phyloP scores from a whole-genome alignment of 768 basidiomycete genomes.

The Mycena leptocephala region DNA sequence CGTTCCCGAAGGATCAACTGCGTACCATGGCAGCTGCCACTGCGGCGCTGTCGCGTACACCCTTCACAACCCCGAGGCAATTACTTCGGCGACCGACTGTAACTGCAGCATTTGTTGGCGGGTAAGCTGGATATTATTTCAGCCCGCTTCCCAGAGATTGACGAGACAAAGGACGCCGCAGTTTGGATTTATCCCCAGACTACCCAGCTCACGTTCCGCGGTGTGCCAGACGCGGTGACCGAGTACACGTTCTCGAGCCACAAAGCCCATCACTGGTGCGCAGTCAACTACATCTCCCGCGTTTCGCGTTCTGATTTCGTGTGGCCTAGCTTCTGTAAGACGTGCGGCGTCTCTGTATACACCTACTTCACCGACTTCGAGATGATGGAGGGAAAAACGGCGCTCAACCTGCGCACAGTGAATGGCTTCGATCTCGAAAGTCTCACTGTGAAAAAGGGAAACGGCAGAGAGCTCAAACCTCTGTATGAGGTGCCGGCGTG shows the following conservation, averaged over 20 bases:
- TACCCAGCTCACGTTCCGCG: slow-evolving; percentile 1
- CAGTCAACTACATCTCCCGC: neutral
- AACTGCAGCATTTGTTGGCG: slow-evolving; percentile 33
- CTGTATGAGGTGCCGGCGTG: slow-evolving; percentile 16
- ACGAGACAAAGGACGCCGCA: slow-evolving; percentile 1
- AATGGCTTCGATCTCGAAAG: slow-evolving; percentile 2
- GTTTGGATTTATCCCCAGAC: slow-evolving; percentile 6
- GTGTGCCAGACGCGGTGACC: neutral
- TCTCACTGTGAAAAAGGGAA: neutral
- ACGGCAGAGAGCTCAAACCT: slow-evolving; percentile 5
- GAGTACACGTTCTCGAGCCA: slow-evolving; percentile 5
- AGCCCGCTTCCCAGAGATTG: neutral
- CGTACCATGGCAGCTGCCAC: slow-evolving; percentile 29
- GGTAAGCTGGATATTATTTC: slow-evolving; percentile 13
- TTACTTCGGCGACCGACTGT: slow-evolving; percentile 6
- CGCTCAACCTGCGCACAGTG: slow-evolving; percentile 10
- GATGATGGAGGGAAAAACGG: neutral
- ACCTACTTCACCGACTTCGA: neutral
- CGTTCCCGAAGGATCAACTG: slow-evolving; percentile 6
- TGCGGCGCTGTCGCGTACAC: slow-evolving; percentile 28
- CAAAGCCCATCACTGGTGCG: slow-evolving; percentile 4
- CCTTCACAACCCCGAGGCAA: slow-evolving; percentile 5
- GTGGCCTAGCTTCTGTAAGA: slow-evolving; percentile 17
- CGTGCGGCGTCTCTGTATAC: slow-evolving; percentile 10
- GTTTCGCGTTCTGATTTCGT: slow-evolving; percentile 5